Percentiles rank a stretch among this genome's conserved stretches.
These are phyloP conservation scores for Chaetomiaceae sp. DNA, from an alignment of 2,329 filamentous ascomycete species.

Conservation along the genomic window DNA sequence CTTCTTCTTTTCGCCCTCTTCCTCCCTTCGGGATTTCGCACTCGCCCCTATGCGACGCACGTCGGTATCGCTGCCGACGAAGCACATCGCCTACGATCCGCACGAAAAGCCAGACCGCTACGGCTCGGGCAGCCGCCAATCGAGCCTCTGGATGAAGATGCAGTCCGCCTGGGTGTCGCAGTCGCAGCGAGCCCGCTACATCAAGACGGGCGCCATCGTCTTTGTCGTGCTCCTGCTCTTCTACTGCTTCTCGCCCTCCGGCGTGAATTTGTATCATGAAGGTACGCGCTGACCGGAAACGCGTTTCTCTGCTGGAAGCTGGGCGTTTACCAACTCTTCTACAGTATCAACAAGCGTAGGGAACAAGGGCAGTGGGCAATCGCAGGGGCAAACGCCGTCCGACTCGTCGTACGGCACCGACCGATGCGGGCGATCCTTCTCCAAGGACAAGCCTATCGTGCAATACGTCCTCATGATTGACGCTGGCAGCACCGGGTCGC, in stretches of 20 bases:
- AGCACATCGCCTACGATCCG: constrained; percentile 54
- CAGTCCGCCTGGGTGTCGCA: constrained; percentile 56
- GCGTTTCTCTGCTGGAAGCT: neutral
- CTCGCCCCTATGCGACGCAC: constrained; percentile 53
- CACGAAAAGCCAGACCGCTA: constrained; percentile 61
- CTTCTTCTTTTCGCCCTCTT: neutral
- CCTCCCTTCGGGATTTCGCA: constrained; percentile 3
- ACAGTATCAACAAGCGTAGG: constrained; percentile 16
- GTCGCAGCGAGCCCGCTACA: constrained; percentile 58
- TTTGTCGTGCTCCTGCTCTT: constrained; percentile 55
- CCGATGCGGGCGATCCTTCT: constrained; percentile 76
- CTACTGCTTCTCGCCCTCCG: constrained; percentile 56
- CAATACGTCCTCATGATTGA: constrained; percentile 99
- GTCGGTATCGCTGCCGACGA: constrained; percentile 57
- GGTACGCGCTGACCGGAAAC: constrained; percentile 27
- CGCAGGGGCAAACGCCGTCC: constrained; percentile 46
- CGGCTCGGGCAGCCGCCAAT: constrained; percentile 36
- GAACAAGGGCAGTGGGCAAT: neutral
- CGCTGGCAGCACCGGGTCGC: constrained; percentile 92
- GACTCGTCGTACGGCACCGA: constrained; percentile 61
- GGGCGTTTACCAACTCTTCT: neutral
- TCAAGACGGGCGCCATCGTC: constrained; percentile 58
- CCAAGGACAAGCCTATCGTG: constrained; percentile 84
- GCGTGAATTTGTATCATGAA: constrained; percentile 48
- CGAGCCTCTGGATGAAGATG: constrained; percentile 47